Conservation (phyloP, 2,329 filamentous ascomycete genomes). For the Fusarium sp. region DNA sequence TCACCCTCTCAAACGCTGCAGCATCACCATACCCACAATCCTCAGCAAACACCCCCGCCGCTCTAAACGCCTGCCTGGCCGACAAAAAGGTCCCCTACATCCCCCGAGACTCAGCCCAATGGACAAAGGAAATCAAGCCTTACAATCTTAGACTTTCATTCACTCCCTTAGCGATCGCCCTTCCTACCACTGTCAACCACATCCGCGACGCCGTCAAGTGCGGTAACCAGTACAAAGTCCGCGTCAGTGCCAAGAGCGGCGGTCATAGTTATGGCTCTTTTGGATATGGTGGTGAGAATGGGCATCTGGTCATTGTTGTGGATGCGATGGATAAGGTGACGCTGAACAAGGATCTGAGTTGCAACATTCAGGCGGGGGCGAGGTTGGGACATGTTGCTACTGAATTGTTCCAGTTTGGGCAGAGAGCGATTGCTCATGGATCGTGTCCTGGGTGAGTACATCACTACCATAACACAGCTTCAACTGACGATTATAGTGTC, state of each 20-base stretch:
- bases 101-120: slow-evolving; percentile 41
- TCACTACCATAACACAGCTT: accelerated
- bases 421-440: slow-evolving; percentile 61
- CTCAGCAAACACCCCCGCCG: not conserved
- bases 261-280: slow-evolving; percentile 67
- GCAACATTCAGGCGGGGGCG: slow-evolving; percentile 57
- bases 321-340: slow-evolving; percentile 54
- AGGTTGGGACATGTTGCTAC: slow-evolving; percentile 61
- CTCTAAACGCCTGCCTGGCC: slow-evolving; percentile 45
- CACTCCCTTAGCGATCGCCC: slow-evolving; percentile 48
- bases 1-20: not conserved
- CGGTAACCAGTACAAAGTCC: slow-evolving; percentile 55
- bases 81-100: slow-evolving; percentile 38
- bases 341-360: slow-evolving; percentile 33
- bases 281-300: slow-evolving; percentile 57
- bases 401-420: slow-evolving; percentile 54
- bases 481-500: slow-evolving; percentile 39
- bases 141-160: slow-evolving; percentile 52
- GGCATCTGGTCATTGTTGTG: slow-evolving; percentile 56
- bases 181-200: slow-evolving; percentile 52
- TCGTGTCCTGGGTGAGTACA: slow-evolving; percentile 62
- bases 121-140: slow-evolving; percentile 50
- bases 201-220: slow-evolving; percentile 61
- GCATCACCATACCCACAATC: not conserved
- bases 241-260: slow-evolving; percentile 64